Conservation (phyloP, 106 monocot species). For the Platanthera zijinensis region DNA sequence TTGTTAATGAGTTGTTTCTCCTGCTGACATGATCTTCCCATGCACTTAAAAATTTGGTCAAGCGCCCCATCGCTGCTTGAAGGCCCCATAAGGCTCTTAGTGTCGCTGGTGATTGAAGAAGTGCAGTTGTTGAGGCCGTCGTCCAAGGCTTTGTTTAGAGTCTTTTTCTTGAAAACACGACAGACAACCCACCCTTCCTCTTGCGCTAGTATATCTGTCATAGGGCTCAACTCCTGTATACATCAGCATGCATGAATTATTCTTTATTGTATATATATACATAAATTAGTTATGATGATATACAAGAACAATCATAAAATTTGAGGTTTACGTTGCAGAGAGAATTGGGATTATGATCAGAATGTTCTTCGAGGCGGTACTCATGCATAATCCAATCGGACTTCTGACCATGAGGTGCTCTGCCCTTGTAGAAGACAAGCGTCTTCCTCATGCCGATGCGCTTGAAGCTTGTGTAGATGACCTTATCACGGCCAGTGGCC, state of each 20-base stretch:
- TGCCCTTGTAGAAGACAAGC: slow-evolving; percentile 87
- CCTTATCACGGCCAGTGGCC: slow-evolving; percentile 92
- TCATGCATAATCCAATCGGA: slow-evolving; percentile 99
- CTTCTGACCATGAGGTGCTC: slow-evolving; percentile 92
- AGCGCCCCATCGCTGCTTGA: slow-evolving; percentile 38
- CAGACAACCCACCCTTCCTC: slow-evolving; percentile 98
- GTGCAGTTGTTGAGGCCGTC: slow-evolving; percentile 16
- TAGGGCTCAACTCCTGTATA: neutral
- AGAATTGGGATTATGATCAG: slow-evolving; percentile 22
- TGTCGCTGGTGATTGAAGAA: slow-evolving; percentile 22
- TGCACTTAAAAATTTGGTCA: slow-evolving; percentile 77
- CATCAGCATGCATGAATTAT: neutral
- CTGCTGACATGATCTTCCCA: slow-evolving; percentile 66
- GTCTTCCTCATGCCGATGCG: slow-evolving; percentile 97
- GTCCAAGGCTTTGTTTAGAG: slow-evolving; percentile 44
- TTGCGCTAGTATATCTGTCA: slow-evolving; percentile 11
- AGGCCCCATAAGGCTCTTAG: slow-evolving; percentile 19
- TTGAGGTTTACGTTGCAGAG: slow-evolving; percentile 18
- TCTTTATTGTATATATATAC: neutral
- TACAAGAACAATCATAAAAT: neutral
- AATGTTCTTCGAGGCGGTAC: slow-evolving; percentile 73
- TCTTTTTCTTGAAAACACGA: slow-evolving; percentile 97
- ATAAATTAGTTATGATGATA: neutral
- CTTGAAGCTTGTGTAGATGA: slow-evolving; percentile 54
- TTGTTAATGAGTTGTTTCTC: slow-evolving; percentile 24